A percentile compares a stretch with the other conserved stretches of the same genome.
phyloP scores from a whole-genome alignment of 805 yeast species.

The Yarrowia sp. region DNA sequence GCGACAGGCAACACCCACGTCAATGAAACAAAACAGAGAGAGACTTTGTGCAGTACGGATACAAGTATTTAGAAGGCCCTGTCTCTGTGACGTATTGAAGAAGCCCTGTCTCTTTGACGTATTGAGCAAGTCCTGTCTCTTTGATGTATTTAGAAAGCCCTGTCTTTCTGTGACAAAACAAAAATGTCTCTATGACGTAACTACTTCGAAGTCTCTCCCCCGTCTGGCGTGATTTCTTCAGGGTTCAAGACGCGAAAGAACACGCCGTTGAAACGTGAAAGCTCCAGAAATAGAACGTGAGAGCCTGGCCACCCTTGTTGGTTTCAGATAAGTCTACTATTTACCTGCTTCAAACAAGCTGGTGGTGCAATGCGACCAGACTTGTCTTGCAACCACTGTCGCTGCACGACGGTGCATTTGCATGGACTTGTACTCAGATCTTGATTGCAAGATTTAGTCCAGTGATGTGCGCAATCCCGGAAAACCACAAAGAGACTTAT shows the following conservation, averaged over 20 bases:
- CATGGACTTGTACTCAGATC: slow-evolving; percentile 6
- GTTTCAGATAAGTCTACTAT: slow-evolving; percentile 9
- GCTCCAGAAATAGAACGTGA: slow-evolving; percentile 4
- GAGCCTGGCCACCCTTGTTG: slow-evolving; percentile 10
- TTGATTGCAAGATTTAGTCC: slow-evolving; percentile 17
- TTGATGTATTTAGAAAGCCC: too few relatives aligned
- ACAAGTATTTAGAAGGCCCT: neutral
- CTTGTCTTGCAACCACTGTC: slow-evolving; percentile 21
- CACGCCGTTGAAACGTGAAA: slow-evolving; percentile 19
- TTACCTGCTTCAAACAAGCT: slow-evolving; percentile 18
- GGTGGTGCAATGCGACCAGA: neutral
- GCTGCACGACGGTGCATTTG: slow-evolving; percentile 26
- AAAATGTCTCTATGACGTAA: too few relatives aligned
- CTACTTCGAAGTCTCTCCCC: too few relatives aligned
- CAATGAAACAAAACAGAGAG: slow-evolving; percentile 19
- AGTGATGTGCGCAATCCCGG: slow-evolving; percentile 26
- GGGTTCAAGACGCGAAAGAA: neutral
- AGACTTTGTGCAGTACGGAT: neutral
- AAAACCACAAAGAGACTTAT: neutral
- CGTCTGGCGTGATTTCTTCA: slow-evolving; percentile 19
- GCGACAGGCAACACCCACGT: slow-evolving; percentile 1
- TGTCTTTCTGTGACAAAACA: too few relatives aligned
- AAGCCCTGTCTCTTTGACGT: too few relatives aligned
- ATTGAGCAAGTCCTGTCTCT: too few relatives aligned
- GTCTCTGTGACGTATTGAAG: too few relatives aligned